Percentiles rank a stretch among this genome's conserved stretches.
These are phyloP conservation scores for Tetraselmis striata DNA, from an alignment of 139 green algal genomes.

Conservation along the genomic window DNA sequence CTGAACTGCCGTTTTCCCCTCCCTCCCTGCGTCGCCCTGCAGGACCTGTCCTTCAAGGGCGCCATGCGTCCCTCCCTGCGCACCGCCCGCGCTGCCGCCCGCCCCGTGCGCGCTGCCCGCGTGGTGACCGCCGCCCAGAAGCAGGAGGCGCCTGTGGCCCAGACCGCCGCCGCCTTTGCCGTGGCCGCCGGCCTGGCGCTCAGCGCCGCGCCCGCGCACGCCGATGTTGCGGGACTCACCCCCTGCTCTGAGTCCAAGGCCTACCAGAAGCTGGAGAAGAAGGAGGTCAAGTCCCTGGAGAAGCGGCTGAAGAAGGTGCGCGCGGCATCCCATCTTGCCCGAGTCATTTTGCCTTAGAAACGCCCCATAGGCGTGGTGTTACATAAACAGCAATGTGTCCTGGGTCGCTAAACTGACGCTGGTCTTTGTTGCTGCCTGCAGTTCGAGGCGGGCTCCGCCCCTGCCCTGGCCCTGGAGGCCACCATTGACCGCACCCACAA, in stretches of 20 bases:
- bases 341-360: background rate
- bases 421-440: conserved; percentile 30
- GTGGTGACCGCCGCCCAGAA: background rate
- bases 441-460: conserved; percentile 85
- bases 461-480: conserved; percentile 82
- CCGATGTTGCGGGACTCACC: conserved; percentile 91
- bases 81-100: too few relatives aligned
- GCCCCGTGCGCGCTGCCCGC: background rate
- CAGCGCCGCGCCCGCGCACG: conserved; percentile 35
- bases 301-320: conserved; percentile 76
- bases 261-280: conserved; percentile 90
- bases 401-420: background rate
- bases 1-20: background rate
- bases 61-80: background rate
- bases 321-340: background rate
- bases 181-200: background rate
- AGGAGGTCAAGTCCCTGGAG: conserved; percentile 81
- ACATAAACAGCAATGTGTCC: too few relatives aligned
- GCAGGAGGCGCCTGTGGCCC: background rate
- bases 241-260: conserved; percentile 92
- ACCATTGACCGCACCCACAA: conserved; percentile 91
- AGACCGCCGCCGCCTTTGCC: background rate
- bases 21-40: background rate
- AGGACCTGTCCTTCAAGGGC: background rate
- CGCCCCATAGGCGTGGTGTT: too few relatives aligned